Evolutionary conservation across 1,284 basidiomycete species (phyloP), one percentile per base, ranked within the genome.

Genomic region (Schizopora paradoxa): DNA sequence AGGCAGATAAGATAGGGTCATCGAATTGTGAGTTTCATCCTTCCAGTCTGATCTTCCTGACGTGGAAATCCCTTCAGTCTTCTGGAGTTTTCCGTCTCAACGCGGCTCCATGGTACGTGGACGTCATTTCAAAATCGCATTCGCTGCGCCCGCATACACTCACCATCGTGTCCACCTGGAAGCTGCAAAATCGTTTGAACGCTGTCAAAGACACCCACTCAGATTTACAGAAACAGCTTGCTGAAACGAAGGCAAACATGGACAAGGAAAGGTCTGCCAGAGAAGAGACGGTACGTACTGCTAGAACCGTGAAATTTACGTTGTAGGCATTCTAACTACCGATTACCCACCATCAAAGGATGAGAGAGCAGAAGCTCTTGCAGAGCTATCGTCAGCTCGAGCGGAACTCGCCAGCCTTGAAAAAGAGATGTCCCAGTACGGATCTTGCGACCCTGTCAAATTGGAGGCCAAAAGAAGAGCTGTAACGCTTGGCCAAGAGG

Each of bases 71-170:
- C 6, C 41, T 45, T 26, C 43, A 93, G 90, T 92, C 66, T 93
- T 87, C 61, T 94, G 91, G 91, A 86, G 87, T 58, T 93, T 93
- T 59, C 91, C 91, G 3, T 91, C 88, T 2, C 86, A 91, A 48
- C 76, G 79, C 37, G 90, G 91, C 4, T 77, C 85, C 3, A 72
- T 81, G 57, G 91, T 91, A 53, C 48, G 74, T 56, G 32, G 4
- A 2, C 19, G 21, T 27, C 38, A 14, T 29, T 14, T 18, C 33
- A 13, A 16, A 16, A 10, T 29, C n/a, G n/a, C n/a, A 28, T 29
- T 32, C 40, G 35, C 28, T 45, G 14, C 29, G n/a, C 27, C 5
- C 41, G 5, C 45, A 32, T 43, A 10, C 43, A 14, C 45, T 56
- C 47, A 48, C 39, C 23, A n/a, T n/a, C n/a, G n/a, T n/a, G n/a